phyloP scores from a whole-genome alignment of 768 basidiomycete species.

The Suillus americanus region DNA sequence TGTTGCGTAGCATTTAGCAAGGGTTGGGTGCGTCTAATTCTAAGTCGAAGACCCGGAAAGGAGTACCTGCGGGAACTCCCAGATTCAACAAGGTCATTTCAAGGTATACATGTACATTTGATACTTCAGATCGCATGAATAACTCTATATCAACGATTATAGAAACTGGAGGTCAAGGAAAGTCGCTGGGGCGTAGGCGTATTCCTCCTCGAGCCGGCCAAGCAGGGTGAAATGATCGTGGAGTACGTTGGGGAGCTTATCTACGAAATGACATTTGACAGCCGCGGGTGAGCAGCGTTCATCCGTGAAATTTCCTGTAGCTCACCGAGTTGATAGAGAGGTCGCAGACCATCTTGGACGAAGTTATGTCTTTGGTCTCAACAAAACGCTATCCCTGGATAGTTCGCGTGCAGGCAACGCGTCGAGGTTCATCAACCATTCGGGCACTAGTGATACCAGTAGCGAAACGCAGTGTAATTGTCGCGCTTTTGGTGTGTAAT shows the following conservation, averaged over 20 bases:
- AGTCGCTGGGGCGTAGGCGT: slow-evolving; percentile 55
- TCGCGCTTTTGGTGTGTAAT: slow-evolving; percentile 40
- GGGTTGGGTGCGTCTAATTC: neutral
- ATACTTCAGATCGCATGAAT: neutral
- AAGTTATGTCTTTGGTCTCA: slow-evolving; percentile 63
- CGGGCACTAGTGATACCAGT: slow-evolving; percentile 15
- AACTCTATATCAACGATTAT: neutral
- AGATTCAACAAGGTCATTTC: slow-evolving; percentile 42
- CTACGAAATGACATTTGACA: slow-evolving; percentile 45
- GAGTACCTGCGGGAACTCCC: slow-evolving; percentile 45
- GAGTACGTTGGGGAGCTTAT: slow-evolving; percentile 71
- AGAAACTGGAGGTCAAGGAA: slow-evolving; percentile 44
- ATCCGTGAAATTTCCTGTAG: neutral
- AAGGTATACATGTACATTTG: slow-evolving; percentile 40
- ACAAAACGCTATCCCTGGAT: slow-evolving; percentile 50
- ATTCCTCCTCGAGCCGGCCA: slow-evolving; percentile 45
- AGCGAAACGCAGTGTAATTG: slow-evolving; percentile 38
- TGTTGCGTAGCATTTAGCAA: neutral
- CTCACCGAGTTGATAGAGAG: slow-evolving; percentile 30
- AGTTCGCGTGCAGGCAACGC: slow-evolving; percentile 55
- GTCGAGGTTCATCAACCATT: slow-evolving; percentile 72
- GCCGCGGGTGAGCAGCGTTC: slow-evolving; percentile 46
- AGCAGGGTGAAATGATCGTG: slow-evolving; percentile 49
- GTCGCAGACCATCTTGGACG: slow-evolving; percentile 48
- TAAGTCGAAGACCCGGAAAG: slow-evolving; percentile 28